Evolutionary conservation across 768 basidiomycete species (phyloP), one percentile per base, ranked within the genome.

Genomic region (Mycena filopes): DNA sequence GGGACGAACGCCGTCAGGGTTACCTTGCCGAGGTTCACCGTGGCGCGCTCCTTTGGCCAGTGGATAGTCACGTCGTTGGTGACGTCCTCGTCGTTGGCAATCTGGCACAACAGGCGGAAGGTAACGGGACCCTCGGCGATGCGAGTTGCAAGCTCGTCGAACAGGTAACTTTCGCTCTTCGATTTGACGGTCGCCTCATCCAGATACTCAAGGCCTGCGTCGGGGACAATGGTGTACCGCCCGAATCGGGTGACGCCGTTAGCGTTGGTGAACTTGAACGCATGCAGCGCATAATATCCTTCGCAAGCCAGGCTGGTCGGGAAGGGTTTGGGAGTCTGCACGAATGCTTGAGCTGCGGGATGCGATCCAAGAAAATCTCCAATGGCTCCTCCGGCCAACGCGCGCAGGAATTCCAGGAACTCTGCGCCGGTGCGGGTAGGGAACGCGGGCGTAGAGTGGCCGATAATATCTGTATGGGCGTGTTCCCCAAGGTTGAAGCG

Each of bases 11-110:
- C 59, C 15, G 40, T 58, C 25, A 72, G 33, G 21, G 66, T 55
- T 23, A 72, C 16, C 16, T 50, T 70, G n/a, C 71, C 71, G 15
- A 72, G 31, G 50, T 67, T 63, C 1, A 70, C 40, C 11, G 47
- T 67, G 4, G 59, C 49, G 8, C 71, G 71, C 25, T 72, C 71
- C 47, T 70, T 60, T 26, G 71, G 69, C 71, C 71, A 72, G 43
- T 67, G 71, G 25, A 70, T 57, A 18, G 66, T 70, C 20, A 56
- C 58, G 33, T 72, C 71, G 49, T 72, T 49, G 6, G 60, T 61
- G n/a, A 50, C 33, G 26, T 72, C 71, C n/a, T 63, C 71, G 1
- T 72, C 71, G 42, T 68, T 65, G 11, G 71, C 71, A 16, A 72
- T 51, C 49, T 72, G 71, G 38, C 56, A 51, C 11, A 67, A 49